Conservation (phyloP, 306 rosid species). For the Benincasa hispida region DNA sequence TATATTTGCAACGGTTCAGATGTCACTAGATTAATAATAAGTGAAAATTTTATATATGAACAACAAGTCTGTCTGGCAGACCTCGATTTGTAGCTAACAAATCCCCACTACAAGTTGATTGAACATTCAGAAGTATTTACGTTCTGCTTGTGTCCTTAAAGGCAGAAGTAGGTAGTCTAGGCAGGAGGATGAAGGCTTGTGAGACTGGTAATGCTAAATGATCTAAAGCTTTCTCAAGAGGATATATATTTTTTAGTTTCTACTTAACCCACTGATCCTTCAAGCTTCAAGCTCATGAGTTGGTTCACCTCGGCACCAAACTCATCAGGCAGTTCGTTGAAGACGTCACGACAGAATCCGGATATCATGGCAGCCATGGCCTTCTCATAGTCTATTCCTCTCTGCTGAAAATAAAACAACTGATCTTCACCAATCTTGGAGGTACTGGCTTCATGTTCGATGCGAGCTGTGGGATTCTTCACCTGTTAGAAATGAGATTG, state of each 20-base stretch:
- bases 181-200: not conserved
- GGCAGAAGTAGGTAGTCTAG: not conserved
- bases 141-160: not conserved
- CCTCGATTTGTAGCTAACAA: not conserved
- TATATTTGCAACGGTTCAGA: too few species aligned
- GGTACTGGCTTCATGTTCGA: constrained; percentile 93
- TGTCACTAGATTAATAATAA: not conserved
- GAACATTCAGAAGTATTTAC: not conserved
- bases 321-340: constrained; percentile 91
- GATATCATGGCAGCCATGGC: constrained; percentile 99
- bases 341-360: constrained; percentile 86
- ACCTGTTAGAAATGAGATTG: constrained; percentile 28
- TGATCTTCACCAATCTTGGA: constrained; percentile 93
- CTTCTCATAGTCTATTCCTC: constrained; percentile 81
- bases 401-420: constrained; percentile 82
- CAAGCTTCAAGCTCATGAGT: constrained; percentile 92
- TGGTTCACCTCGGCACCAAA: constrained; percentile 95
- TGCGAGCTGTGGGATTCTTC: constrained; percentile 74
- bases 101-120: not conserved
- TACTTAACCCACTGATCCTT: constrained; percentile 69
- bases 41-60: not conserved
- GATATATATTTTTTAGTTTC: not conserved
- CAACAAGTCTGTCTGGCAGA: not conserved
- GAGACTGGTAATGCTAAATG: not conserved
- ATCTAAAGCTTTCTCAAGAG: not conserved